phyloP scores from a whole-genome alignment of 2,329 filamentous ascomycete species.

The Fusarium brevicatenulatum region DNA sequence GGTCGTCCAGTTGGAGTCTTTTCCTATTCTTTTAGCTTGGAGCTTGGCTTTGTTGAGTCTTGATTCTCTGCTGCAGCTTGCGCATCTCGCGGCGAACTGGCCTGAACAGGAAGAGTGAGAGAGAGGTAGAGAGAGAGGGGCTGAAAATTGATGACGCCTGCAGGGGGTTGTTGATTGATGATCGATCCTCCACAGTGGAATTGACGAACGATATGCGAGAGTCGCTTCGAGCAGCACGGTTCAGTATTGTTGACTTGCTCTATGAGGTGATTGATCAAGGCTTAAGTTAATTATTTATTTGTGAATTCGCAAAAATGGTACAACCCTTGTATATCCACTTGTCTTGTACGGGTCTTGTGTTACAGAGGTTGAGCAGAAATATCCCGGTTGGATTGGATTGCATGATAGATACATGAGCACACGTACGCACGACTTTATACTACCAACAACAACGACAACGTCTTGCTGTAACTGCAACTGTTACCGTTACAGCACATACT shows the following conservation, averaged over 20 bases:
- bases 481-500: neutral
- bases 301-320: neutral
- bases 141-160: neutral
- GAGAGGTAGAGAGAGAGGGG: neutral
- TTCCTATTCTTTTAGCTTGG: neutral
- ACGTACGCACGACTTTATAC: neutral
- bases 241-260: slow-evolving; percentile 23
- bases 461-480: neutral
- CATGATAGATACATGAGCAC: neutral
- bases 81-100: slow-evolving; percentile 23
- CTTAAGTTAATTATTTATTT: neutral
- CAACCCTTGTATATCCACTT: slow-evolving; percentile 6
- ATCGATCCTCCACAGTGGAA: slow-evolving; percentile 11
- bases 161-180: slow-evolving; percentile 2
- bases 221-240: slow-evolving; percentile 25
- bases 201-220: slow-evolving; percentile 26
- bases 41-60: neutral
- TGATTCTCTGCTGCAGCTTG: neutral
- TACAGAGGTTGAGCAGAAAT: neutral
- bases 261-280: slow-evolving; percentile 2
- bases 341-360: neutral
- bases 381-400: neutral
- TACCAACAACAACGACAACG: neutral
- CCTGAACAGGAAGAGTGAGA: neutral
- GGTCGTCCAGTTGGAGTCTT: neutral